Conservation (phyloP, 257 asterid species). For the Anisodus tanguticus region DNA sequence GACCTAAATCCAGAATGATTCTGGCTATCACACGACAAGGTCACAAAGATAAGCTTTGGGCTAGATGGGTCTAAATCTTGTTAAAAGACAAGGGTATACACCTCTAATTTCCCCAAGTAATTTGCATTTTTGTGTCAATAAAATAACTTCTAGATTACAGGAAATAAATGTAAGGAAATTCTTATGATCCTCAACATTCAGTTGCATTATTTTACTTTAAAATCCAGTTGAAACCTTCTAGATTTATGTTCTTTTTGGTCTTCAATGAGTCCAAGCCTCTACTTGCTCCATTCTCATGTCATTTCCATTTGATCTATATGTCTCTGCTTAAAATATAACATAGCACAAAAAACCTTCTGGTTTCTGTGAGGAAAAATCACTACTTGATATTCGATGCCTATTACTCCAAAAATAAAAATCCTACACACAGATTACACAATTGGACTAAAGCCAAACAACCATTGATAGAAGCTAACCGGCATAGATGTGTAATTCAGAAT, state of each 20-base stretch:
- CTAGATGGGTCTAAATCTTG: background rate
- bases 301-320: background rate
- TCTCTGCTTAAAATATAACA: background rate
- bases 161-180: background rate
- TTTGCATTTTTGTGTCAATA: background rate
- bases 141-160: background rate
- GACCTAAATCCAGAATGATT: background rate
- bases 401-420: no score
- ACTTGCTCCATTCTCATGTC: background rate
- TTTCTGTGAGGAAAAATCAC: constrained; percentile 21
- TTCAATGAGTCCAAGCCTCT: background rate
- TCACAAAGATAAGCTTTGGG: background rate
- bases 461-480: background rate
- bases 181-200: background rate
- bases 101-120: background rate
- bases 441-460: background rate
- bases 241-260: background rate
- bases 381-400: no score
- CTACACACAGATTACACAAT: no score
- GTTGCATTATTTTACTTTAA: background rate
- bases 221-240: background rate
- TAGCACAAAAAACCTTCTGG: background rate
- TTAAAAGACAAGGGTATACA: background rate
- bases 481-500: no score
- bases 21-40: background rate